phyloP scores from a whole-genome alignment of 2,329 filamentous ascomycete genomes.

The Ophiostoma perfectum region DNA sequence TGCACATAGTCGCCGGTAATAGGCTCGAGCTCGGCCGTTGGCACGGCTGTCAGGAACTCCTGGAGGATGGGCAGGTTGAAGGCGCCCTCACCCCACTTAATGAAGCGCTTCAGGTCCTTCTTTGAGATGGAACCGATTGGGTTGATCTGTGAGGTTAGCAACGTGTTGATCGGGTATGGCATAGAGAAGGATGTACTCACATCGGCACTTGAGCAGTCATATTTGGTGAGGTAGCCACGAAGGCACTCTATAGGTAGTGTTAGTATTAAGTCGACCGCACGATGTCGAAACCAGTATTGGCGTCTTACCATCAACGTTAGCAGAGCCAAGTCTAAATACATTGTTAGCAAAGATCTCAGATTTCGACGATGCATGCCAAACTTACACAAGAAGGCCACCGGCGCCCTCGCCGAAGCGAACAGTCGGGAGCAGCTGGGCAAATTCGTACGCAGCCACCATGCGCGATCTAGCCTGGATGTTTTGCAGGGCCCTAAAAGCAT shows the following conservation, averaged over 20 bases:
- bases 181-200: background rate
- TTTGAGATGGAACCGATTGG: constrained; percentile 60
- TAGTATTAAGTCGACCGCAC: background rate
- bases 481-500: constrained; percentile 46
- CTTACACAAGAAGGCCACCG: constrained; percentile 26
- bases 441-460: constrained; percentile 59
- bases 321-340: constrained; percentile 24
- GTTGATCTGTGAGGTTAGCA: constrained; percentile 40
- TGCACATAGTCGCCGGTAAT: constrained; percentile 56
- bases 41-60: constrained; percentile 58
- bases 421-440: constrained; percentile 26
- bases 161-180: background rate
- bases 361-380: background rate
- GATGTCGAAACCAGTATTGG: background rate
- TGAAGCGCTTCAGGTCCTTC: constrained; percentile 63
- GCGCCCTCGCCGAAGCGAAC: constrained; percentile 26
- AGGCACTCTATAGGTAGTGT: constrained; percentile 26
- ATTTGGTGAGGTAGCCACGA: constrained; percentile 59
- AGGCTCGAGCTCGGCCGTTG: constrained; percentile 59
- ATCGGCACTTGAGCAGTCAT: constrained; percentile 46
- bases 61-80: constrained; percentile 61
- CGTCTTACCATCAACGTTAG: constrained; percentile 28
- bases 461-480: constrained; percentile 54
- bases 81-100: constrained; percentile 54
- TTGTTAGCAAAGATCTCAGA: background rate